Conservation (phyloP, 164 flowering plant species). For the Magnolia changhungtana region DNA sequence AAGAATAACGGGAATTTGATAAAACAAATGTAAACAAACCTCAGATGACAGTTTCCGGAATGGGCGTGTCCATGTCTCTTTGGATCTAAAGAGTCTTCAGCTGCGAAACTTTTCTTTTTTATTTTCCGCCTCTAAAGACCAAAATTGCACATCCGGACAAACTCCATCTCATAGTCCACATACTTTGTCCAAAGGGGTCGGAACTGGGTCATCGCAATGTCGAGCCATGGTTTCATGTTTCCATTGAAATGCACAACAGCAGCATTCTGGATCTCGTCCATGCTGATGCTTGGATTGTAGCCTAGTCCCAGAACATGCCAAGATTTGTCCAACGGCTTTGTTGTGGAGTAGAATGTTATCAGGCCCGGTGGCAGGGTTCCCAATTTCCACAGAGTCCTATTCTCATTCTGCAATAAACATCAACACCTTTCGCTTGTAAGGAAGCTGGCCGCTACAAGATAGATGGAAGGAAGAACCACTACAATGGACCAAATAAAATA, state of each 20-base stretch:
- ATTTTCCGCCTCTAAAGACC: conserved; percentile 6
- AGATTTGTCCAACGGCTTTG: conserved; percentile 29
- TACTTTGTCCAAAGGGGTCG: conserved; percentile 28
- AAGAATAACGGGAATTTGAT: not conserved
- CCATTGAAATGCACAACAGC: conserved; percentile 29
- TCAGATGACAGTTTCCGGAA: not conserved
- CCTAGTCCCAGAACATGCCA: conserved; percentile 34
- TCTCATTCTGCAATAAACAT: conserved; percentile 8
- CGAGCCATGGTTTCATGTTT: conserved; percentile 28
- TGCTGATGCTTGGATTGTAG: conserved; percentile 30
- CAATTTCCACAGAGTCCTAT: conserved; percentile 20
- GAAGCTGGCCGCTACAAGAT: not conserved
- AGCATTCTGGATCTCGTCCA: conserved; percentile 26
- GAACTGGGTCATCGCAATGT: conserved; percentile 27
- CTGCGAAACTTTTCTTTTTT: not conserved
- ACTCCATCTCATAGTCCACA: conserved; percentile 21
- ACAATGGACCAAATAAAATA: not conserved
- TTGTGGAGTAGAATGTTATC: conserved; percentile 31
- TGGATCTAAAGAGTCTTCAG: not conserved
- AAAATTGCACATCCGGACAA: conserved; percentile 21
- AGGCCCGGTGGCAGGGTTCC: conserved; percentile 22
- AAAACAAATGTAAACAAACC: not conserved
- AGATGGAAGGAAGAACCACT: not conserved
- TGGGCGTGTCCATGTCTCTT: not conserved
- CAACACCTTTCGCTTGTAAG: not conserved